A percentile compares a stretch with the other conserved stretches of the same genome.
phyloP scores from a whole-genome alignment of 345 rosid species.

The Citrus trifoliata region DNA sequence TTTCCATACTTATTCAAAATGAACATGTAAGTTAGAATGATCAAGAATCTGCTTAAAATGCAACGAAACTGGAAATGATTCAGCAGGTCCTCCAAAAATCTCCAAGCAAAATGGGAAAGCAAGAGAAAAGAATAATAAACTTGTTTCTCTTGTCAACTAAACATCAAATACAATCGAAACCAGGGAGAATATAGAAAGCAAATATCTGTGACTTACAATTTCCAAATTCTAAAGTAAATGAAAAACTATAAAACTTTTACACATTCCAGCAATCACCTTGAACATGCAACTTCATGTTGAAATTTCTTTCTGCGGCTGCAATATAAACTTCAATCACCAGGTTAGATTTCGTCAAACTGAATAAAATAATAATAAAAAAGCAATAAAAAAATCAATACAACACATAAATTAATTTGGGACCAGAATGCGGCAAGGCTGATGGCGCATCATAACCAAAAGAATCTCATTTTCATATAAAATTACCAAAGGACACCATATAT shows the following conservation, averaged over 20 bases:
- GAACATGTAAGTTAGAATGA: background rate
- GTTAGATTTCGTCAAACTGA: constrained; percentile 12
- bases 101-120: background rate
- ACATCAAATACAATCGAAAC: background rate
- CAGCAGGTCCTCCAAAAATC: background rate
- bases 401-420: background rate
- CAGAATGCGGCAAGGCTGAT: background rate
- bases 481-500: constrained; percentile 30
- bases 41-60: background rate
- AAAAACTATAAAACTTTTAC: background rate
- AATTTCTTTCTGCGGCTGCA: constrained; percentile 20
- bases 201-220: background rate
- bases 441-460: constrained; percentile 15
- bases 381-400: background rate
- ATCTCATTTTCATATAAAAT: constrained; percentile 13
- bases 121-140: background rate
- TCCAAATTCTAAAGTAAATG: background rate
- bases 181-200: background rate
- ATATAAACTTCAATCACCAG: constrained; percentile 8
- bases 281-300: background rate
- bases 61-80: background rate
- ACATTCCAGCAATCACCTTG: constrained; percentile 14
- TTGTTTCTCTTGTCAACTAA: background rate
- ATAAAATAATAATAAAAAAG: background rate
- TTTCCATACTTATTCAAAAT: too few relatives aligned